Evolutionary conservation across 2,329 filamentous ascomycete genomes (phyloP).

Genomic region (Alternaria longipes): DNA sequence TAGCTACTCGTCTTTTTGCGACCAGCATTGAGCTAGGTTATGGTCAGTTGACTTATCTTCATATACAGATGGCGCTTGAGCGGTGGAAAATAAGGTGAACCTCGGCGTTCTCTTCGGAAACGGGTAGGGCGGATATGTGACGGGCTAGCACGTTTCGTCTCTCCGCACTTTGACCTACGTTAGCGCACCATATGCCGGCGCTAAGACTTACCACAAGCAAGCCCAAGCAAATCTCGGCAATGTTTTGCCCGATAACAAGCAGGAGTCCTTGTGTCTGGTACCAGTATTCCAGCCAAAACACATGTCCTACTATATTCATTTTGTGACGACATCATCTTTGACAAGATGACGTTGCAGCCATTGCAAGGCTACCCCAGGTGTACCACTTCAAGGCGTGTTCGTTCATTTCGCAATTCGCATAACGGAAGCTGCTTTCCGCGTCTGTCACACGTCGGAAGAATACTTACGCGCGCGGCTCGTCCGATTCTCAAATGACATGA

Average conservation of each 20-base stretch:
- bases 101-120: conserved; percentile 1
- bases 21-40: too few species aligned
- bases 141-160: conserved; percentile 5
- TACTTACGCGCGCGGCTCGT: neutral
- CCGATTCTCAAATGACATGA: neutral
- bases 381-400: neutral
- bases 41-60: conserved; percentile 88
- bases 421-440: neutral
- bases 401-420: neutral
- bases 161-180: conserved; percentile 1
- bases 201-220: conserved; percentile 2
- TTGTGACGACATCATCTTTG: neutral
- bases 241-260: neutral
- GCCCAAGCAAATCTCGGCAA: conserved; percentile 7
- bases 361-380: neutral
- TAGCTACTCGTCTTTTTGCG: neutral
- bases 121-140: conserved; percentile 4
- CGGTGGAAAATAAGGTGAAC: conserved; percentile 77
- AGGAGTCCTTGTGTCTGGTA: neutral
- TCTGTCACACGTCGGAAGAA: neutral
- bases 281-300: neutral
- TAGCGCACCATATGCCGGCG: conserved; percentile 7
- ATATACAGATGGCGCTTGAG: conserved; percentile 98
- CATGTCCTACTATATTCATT: neutral
- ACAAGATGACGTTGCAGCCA: neutral